Conservation (phyloP, 2,329 filamentous ascomycete genomes). For the Pyricularia pennisetigena region DNA sequence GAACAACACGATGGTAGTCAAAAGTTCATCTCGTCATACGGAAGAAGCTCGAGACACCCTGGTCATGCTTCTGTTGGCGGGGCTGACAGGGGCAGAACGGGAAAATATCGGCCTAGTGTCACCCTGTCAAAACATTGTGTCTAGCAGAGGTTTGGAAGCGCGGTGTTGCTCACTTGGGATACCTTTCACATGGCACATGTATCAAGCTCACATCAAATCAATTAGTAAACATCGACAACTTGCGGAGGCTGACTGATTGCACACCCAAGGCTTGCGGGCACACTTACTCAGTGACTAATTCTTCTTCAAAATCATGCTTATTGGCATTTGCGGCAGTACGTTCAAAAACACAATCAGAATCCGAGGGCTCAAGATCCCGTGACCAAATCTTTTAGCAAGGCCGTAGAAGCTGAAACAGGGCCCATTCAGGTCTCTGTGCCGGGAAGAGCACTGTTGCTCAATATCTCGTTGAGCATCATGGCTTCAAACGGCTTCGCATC, state of each 20-base stretch:
- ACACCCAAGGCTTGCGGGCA: neutral
- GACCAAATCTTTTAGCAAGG: neutral
- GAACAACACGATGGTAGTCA: neutral
- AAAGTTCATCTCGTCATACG: neutral
- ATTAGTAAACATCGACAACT: neutral
- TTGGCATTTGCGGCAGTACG: slow-evolving; percentile 66
- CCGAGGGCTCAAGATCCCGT: neutral
- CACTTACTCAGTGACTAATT: neutral
- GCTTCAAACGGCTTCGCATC: slow-evolving; percentile 66
- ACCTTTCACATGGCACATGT: neutral
- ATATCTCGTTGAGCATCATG: slow-evolving; percentile 76
- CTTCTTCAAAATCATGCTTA: slow-evolving; percentile 48
- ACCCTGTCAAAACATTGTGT: neutral
- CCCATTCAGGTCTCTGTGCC: slow-evolving; percentile 68
- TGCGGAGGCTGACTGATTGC: neutral
- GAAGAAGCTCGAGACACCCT: neutral
- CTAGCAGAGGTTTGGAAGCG: neutral
- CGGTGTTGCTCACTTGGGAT: neutral
- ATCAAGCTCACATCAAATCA: neutral
- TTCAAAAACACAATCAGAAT: slow-evolving; percentile 1
- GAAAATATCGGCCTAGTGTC: neutral
- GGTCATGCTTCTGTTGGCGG: neutral
- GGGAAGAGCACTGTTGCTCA: slow-evolving; percentile 86
- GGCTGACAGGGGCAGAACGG: neutral
- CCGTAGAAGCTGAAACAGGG: slow-evolving; percentile 7